Percentiles rank a stretch among this genome's conserved stretches.
phyloP scores from a whole-genome alignment of 306 rosid species.

The Vigna unguiculata region DNA sequence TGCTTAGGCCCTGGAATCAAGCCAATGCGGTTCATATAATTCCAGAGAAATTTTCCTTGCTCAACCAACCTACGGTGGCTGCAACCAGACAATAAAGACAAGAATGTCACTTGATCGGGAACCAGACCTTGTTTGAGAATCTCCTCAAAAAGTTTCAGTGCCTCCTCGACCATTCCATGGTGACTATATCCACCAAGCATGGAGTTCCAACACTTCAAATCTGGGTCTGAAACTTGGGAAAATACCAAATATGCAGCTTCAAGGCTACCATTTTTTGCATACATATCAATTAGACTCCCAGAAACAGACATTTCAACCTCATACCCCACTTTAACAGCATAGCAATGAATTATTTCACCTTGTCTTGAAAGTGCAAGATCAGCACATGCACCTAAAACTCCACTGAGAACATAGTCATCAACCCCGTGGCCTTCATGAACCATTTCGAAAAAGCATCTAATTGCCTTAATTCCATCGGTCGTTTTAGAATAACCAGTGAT shows the following conservation, averaged over 20 bases:
- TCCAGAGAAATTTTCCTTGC: slow-evolving; percentile 71
- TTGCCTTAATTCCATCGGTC: slow-evolving; percentile 59
- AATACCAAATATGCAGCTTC: slow-evolving; percentile 61
- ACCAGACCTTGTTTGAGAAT: slow-evolving; percentile 60
- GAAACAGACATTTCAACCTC: slow-evolving; percentile 69
- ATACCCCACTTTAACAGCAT: slow-evolving; percentile 67
- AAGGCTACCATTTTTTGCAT: slow-evolving; percentile 82
- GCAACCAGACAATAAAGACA: slow-evolving; percentile 80
- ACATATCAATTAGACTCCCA: slow-evolving; percentile 88
- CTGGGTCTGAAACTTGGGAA: slow-evolving; percentile 63
- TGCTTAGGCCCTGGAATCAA: slow-evolving; percentile 79
- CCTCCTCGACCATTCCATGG: slow-evolving; percentile 76
- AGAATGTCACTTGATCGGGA: slow-evolving; percentile 80
- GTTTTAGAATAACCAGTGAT: slow-evolving; percentile 69
- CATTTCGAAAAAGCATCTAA: slow-evolving; percentile 67
- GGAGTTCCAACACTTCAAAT: slow-evolving; percentile 88
- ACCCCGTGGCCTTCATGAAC: slow-evolving; percentile 54
- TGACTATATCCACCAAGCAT: slow-evolving; percentile 92
- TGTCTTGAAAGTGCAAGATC: slow-evolving; percentile 76
- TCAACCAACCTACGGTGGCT: slow-evolving; percentile 67
- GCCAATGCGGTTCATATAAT: slow-evolving; percentile 59
- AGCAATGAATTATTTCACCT: slow-evolving; percentile 83
- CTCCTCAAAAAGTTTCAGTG: slow-evolving; percentile 63
- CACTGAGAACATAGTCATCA: slow-evolving; percentile 76
- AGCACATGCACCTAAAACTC: slow-evolving; percentile 75